Percentiles rank a stretch among this genome's conserved stretches.
Evolutionary conservation across 177 flowering plant genomes (phyloP).

Genomic region (Vitis hybrid): DNA sequence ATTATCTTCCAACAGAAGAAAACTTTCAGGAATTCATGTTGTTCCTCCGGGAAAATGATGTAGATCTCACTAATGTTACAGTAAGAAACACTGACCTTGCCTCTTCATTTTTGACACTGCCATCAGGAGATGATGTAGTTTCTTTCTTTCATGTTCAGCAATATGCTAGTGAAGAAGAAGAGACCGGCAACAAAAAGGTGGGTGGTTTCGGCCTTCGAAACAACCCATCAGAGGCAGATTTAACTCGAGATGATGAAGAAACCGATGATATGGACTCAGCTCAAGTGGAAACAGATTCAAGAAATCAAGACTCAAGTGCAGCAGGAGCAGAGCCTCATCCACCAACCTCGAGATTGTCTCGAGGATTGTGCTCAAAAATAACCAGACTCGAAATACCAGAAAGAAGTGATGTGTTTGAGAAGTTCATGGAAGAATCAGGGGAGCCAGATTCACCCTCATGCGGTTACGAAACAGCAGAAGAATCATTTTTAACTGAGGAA

Average conservation of each 20-base stretch:
- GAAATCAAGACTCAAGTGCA: slow-evolving; percentile 13
- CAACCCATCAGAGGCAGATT: slow-evolving; percentile 19
- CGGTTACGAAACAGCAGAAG: slow-evolving; percentile 57
- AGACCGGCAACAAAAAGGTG: slow-evolving; percentile 18
- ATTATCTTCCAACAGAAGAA: slow-evolving; percentile 90
- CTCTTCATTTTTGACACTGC: neutral
- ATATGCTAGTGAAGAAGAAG: slow-evolving; percentile 60
- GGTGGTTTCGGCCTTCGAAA: slow-evolving; percentile 2
- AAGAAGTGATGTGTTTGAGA: slow-evolving; percentile 28
- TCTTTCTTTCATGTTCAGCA: slow-evolving; percentile 37
- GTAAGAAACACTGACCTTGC: slow-evolving; percentile 24
- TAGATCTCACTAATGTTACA: slow-evolving; percentile 71
- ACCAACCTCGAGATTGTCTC: slow-evolving; percentile 25
- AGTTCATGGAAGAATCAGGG: slow-evolving; percentile 14
- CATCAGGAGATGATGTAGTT: neutral
- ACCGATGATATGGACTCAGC: neutral
- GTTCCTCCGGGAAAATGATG: slow-evolving; percentile 57
- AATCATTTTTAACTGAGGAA: slow-evolving; percentile 42
- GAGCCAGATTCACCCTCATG: slow-evolving; percentile 24
- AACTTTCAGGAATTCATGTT: slow-evolving; percentile 76
- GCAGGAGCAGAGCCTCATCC: slow-evolving; percentile 7
- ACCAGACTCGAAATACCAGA: slow-evolving; percentile 51
- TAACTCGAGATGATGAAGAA: slow-evolving; percentile 11
- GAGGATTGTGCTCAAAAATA: slow-evolving; percentile 30
- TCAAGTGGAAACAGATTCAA: slow-evolving; percentile 14